Base-by-base conservation (phyloP, 2,329 filamentous ascomycete species). In the Chaetomium strumarium region DNA sequence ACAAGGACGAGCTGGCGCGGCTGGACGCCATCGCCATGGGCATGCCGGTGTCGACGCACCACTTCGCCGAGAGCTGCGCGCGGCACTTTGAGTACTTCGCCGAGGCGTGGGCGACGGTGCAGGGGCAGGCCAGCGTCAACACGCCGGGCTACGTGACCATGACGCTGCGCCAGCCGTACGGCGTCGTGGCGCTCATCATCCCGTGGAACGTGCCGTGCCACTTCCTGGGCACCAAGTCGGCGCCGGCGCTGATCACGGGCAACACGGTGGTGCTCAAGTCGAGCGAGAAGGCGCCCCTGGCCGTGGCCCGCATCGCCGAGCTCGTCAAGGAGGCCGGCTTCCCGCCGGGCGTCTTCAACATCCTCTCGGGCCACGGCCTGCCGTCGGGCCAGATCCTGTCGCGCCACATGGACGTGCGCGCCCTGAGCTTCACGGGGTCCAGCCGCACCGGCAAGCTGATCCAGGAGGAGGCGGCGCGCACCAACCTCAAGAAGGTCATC, bases 381-480 rank as follows among this genome's bases (percentile, higher is more conserved):
- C 80, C 81, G 39, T 81, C 85, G 0, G 87, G 88, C 14, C 76
- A 80, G 4, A 80, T 83, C 1, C 74, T 92, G 6, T 81, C 84
- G 1, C 72, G 76, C 33, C 88, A 92, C 67, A 74, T 81, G 54
- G 78, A 80, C 44, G 79, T 92, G 30, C 81, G 86, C 60, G 88
- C 86, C 63, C 74, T 92, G 46, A 83, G 84, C 1, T 93, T 93
- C 60, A 92, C 88, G 0, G 88, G 88, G 29, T 86, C 82, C 9
- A 86, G 83, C 1, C 75, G 74, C 2, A 89, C 86, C 0, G 88
- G 85, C 1, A 79, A 81, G 51, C 74, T 83, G 49, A 88, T 92
- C 49, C 87, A 89, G 78, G 85, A 86, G 62, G 77, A 81, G 64
- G 85, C 87, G 0, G 77, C 83, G 5, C 72, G 77, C 1, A 86